A percentile compares a stretch with the other conserved stretches of the same genome.
Evolutionary conservation across 108 stramenopile genomes (phyloP).

Genomic region (Pseudonitzschia delicatissima): DNA sequence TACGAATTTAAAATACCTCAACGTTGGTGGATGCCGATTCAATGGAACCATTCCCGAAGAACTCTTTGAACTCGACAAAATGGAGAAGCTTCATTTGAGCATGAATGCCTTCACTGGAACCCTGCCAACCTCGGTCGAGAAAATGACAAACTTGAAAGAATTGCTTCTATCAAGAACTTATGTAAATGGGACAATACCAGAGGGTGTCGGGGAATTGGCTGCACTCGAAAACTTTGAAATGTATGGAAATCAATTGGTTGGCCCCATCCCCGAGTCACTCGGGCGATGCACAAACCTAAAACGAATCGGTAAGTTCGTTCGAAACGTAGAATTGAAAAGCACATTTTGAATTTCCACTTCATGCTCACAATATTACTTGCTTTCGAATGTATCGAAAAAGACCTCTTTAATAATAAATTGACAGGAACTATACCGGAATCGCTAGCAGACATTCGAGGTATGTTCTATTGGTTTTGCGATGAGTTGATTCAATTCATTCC

Average conservation of each 20-base stretch:
- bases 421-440: constrained; percentile 29
- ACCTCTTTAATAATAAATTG: constrained; percentile 57
- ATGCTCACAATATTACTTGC: too few species aligned
- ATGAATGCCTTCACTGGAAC: constrained; percentile 43
- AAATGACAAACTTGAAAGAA: constrained; percentile 47
- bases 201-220: constrained; percentile 41
- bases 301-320: constrained; percentile 37
- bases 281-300: constrained; percentile 36
- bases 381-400: too few species aligned
- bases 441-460: constrained; percentile 7
- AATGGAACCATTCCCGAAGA: constrained; percentile 51
- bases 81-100: constrained; percentile 38
- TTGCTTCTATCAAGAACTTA: constrained; percentile 38
- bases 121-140: constrained; percentile 43
- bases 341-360: neutral
- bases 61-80: constrained; percentile 28
- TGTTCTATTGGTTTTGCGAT: neutral
- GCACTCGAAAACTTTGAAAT: constrained; percentile 40
- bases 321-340: neutral
- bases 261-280: constrained; percentile 42
- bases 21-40: constrained; percentile 43
- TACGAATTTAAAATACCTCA: constrained; percentile 40
- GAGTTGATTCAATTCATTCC: neutral
- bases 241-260: constrained; percentile 33
- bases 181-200: constrained; percentile 39